Evolutionary conservation across 2,329 filamentous ascomycete genomes (phyloP), one percentile per base, ranked within the genome.

Genomic region (Neonectria punicea): DNA sequence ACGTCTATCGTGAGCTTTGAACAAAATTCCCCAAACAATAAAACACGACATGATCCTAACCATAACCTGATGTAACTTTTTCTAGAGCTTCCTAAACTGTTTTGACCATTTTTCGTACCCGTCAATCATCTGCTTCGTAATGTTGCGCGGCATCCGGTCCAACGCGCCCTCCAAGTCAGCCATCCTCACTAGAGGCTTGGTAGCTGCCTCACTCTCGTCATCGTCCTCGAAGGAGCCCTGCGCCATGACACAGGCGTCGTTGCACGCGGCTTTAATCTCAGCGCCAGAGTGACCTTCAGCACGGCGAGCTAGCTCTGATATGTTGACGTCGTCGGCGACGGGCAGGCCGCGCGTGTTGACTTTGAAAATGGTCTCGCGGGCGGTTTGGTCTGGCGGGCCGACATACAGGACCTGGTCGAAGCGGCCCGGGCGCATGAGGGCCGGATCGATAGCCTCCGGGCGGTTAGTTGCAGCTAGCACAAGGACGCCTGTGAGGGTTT

Each of bases 401-500:
- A 98, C 93, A 77, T 97, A 97, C 50, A 97, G 87, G 36, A 94
- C 85, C 70, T 91, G 88, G 74, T 97, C 93, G 77, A 98, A 93
- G 30, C 95, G 88, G 1, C 95, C 95, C 0, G 93, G 92, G 1
- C 95, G 89, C 75, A 97, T 87, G 36, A 98, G 85, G 1, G 95
- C 95, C 1, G 93, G 88, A 76, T 98, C 95, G 20, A 98, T 87
- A 2, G 90, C 86, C 73, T 97, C 92, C 0, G 95, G 95, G 58
- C 93, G 89, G 80, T 98, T 98, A 0, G 95, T 98, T 2, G 95
- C 95, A 0, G 93, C 95, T 18, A 98, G 87, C 14, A 98, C 91
- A 64, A 97, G 87, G 0, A 98, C 94, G 62, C 92, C 92, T 59
- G 90, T 90, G 20, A 97, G 84, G 43, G 90, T 85, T 78, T 97